Conservation (phyloP, 2,329 filamentous ascomycete genomes). For the Pseudogymnoascus sp. region DNA sequence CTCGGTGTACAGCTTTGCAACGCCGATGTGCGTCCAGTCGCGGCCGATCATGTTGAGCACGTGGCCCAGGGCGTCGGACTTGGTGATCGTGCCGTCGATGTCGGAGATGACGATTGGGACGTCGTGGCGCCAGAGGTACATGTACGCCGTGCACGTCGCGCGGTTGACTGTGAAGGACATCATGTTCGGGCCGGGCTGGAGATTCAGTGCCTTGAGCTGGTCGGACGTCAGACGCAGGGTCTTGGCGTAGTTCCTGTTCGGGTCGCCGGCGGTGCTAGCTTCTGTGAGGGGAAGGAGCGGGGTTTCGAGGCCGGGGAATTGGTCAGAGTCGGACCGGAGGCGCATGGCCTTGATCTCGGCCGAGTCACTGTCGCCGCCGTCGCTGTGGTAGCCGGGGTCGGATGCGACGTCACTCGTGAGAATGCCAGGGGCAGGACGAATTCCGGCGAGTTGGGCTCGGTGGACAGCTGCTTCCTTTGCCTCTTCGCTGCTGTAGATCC, state of each 20-base stretch:
- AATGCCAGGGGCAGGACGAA: slow-evolving; percentile 33
- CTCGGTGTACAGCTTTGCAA: slow-evolving; percentile 94
- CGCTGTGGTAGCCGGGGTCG: slow-evolving; percentile 92
- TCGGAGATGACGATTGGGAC: slow-evolving; percentile 95
- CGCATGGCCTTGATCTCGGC: slow-evolving; percentile 44
- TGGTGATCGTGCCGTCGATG: slow-evolving; percentile 97
- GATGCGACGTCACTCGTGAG: slow-evolving; percentile 62
- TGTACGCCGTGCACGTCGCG: slow-evolving; percentile 82
- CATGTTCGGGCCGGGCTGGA: slow-evolving; percentile 79
- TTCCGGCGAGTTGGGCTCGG: slow-evolving; percentile 43
- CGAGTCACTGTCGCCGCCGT: slow-evolving; percentile 60
- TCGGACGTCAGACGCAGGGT: slow-evolving; percentile 91
- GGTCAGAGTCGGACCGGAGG: slow-evolving; percentile 58
- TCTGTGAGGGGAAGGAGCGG: slow-evolving; percentile 43
- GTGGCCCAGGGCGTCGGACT: slow-evolving; percentile 90
- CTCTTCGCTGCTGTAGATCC: slow-evolving; percentile 98
- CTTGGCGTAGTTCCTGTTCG: slow-evolving; percentile 88
- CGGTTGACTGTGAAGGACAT: slow-evolving; percentile 97
- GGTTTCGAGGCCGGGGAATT: slow-evolving; percentile 50
- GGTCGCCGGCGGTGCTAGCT: slow-evolving; percentile 56
- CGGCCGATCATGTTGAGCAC: slow-evolving; percentile 94
- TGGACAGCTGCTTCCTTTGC: slow-evolving; percentile 84
- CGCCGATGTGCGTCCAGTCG: slow-evolving; percentile 95
- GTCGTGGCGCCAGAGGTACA: slow-evolving; percentile 90
- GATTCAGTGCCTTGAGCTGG: slow-evolving; percentile 76